Base-by-base conservation (phyloP, 805 yeast genomes). In the Metschnikowia borealis region DNA sequence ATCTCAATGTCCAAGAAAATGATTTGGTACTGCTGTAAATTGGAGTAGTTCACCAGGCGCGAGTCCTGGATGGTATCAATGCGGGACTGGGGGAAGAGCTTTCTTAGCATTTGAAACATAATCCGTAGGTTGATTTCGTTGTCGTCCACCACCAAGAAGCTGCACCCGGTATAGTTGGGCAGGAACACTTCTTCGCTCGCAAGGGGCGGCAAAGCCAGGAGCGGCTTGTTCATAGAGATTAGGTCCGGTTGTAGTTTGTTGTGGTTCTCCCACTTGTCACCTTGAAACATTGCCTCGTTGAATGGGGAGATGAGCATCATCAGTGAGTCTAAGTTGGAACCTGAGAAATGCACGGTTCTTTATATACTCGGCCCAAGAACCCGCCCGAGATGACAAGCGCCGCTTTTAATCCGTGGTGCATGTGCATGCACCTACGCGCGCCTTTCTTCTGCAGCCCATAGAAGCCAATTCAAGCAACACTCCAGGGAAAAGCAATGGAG, bases 1-100 rank as follows among this genome's bases (percentile, higher is more conserved):
- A 74, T 74, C 52, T 74, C 79, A 32, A 74, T 74, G 54, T 74
- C 79, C 38, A 74, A 60, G 47, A 74, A 74, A 6, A 71, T 61
- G 32, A 68, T 56, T 18, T 53, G 46, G 34, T 52, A 54, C n/a
- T 47, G 50, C 45, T 44, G 51, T 14, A 58, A 51, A 5, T 14
- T 11, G 21, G 44, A 18, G 6, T 47, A n/a, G 49, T 72, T 71
- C 8, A 71, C 70, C 38, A 59, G 55, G 1, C 70, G 60, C 26
- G 68, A 60, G 50, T 73, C 71, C 38, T 62, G 63, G 8, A 67
- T 56, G 33, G 63, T 62, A 11, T 59, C 60, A 10, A 72, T 60
- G 11, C 48, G 47, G 20, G 69, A 58, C 42, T 62, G 56, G 5
- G 77, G 77, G 51, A 67, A 74, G 20, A 73, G 51, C 53, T 64